Base-by-base conservation (phyloP, 371 early-diverging fungal species). In the Mortierella sp. region DNA sequence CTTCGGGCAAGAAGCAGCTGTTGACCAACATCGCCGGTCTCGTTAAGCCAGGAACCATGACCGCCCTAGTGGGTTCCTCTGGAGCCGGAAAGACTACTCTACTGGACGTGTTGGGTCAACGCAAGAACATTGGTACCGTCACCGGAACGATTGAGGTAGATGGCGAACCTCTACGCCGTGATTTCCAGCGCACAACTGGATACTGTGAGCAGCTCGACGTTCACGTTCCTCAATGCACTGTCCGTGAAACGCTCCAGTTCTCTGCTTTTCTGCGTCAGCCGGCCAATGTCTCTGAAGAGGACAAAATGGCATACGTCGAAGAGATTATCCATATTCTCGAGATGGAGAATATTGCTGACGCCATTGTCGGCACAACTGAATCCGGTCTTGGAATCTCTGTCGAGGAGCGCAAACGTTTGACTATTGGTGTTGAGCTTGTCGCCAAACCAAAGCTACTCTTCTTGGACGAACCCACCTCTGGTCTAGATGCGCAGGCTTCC, bases 41-140 rank as follows among this genome's bases (percentile, higher is more conserved):
- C 12, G 84, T 92, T 72, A 88, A 88, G 69, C 90, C 92, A 1
- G 93, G 93, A 52, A 87, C 88, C 30, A 84, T 94, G 78, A 90
- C 91, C 14, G 97, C 96, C 2, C 75, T 97, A 20, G 93, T 97
- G 93, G 96, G 96, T 22, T 89, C 93, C 3, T 92, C 93, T 39
- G 96, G 96, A 66, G 93, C 94, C 49, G 97, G 97, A 61, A 97
- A 97, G 84, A 94, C 96, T 0, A 94, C 96, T 1, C 87, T 97
- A 0, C 71, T 96, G 70, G 97, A 97, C 84, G 88, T 95, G 0
- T 84, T 94, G 30, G 93, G 95, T 37, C 87, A 88, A 73, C 91
- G 95, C 72, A 94, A 94, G 86, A 94, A 92, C 24, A 88, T 90
- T 57, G 95, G 95, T 40, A 91, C 85, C 11, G 86, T 94, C 3